Conservation (phyloP, 208 protist genomes). For the Histomonas meleagridis region DNA sequence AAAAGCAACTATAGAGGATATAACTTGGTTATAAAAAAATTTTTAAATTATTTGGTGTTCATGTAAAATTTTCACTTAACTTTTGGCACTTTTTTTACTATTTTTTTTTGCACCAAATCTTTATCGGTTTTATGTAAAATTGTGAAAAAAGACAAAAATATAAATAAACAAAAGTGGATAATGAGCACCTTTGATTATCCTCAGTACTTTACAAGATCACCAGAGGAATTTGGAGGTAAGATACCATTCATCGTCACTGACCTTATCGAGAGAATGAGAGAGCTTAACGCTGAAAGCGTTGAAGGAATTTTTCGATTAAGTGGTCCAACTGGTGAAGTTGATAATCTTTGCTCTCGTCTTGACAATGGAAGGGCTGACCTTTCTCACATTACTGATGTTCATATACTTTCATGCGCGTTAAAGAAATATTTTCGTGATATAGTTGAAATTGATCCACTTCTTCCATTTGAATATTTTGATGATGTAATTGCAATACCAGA, state of each 20-base stretch:
- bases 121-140: neutral
- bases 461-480: neutral
- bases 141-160: neutral
- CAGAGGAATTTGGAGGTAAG: neutral
- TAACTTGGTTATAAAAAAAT: no score
- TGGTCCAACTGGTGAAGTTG: neutral
- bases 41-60: no score
- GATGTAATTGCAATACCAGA: neutral
- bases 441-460: neutral
- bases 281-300: neutral
- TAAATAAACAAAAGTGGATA: no score
- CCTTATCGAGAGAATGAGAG: neutral
- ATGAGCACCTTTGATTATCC: no score
- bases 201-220: neutral
- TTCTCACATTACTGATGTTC: neutral
- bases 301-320: constrained; percentile 30
- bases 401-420: neutral
- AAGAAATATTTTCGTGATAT: constrained; percentile 3
- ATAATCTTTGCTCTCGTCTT: neutral
- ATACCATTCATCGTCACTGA: constrained; percentile 8
- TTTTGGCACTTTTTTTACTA: no score
- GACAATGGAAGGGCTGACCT: neutral
- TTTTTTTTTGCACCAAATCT: neutral
- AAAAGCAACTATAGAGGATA: no score
- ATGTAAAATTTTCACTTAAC: no score